Evolutionary conservation across 2,329 filamentous ascomycete species (phyloP).

Genomic region (Ascochyta lentis): DNA sequence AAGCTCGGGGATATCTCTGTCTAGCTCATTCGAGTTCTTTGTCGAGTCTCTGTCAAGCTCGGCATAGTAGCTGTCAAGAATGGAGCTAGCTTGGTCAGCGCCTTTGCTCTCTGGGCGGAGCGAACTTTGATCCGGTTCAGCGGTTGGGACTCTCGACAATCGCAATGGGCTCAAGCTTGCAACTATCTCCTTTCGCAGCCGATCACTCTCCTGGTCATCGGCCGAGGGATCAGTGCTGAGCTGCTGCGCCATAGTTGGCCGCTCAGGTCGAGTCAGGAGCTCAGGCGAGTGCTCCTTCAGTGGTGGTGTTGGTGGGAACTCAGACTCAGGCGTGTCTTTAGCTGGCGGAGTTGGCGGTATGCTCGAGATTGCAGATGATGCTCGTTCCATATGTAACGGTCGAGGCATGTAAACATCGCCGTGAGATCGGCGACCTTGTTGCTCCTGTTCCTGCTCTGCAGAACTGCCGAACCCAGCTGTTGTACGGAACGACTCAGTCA

Average conservation of each 20-base stretch:
- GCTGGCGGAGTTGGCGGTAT: constrained; percentile 55
- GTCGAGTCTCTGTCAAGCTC: constrained; percentile 54
- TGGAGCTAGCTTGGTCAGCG: constrained; percentile 64
- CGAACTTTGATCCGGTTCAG: constrained; percentile 31
- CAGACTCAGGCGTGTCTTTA: constrained; percentile 51
- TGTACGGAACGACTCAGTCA: constrained; percentile 55
- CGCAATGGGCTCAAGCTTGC: constrained; percentile 63
- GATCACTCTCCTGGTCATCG: constrained; percentile 72
- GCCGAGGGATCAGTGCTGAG: constrained; percentile 60
- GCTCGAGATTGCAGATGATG: constrained; percentile 44
- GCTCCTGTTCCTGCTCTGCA: constrained; percentile 16
- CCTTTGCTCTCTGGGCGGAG: constrained; percentile 33
- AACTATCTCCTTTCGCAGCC: constrained; percentile 76
- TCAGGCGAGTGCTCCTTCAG: constrained; percentile 50
- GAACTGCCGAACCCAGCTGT: constrained; percentile 43
- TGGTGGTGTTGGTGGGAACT: constrained; percentile 37
- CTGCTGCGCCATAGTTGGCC: constrained; percentile 39
- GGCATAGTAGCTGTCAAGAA: constrained; percentile 69
- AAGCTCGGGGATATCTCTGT: constrained; percentile 12
- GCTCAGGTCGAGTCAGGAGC: constrained; percentile 21
- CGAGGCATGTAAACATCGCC: constrained; percentile 48
- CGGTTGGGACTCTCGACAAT: constrained; percentile 23
- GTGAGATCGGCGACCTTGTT: constrained; percentile 14
- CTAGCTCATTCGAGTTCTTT: constrained; percentile 31
- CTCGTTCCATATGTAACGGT: constrained; percentile 49